Percentiles rank a stretch among this genome's conserved stretches.
phyloP scores from a whole-genome alignment of 371 early-diverging fungal species.

The Mucor velutinosus region DNA sequence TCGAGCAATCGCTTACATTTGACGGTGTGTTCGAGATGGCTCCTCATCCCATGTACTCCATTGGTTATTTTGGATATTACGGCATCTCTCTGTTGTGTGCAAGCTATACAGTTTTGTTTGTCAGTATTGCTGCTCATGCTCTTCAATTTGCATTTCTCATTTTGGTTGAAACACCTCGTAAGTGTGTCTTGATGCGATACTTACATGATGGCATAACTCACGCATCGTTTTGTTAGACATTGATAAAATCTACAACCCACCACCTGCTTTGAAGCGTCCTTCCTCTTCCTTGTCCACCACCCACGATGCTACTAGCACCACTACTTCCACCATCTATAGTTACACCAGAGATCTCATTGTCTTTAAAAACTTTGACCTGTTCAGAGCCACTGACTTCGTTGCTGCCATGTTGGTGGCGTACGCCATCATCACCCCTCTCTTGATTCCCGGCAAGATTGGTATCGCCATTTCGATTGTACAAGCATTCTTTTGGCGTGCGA shows the following conservation, averaged over 20 bases:
- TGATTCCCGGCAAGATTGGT: constrained; percentile 51
- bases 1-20: constrained; percentile 85
- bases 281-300: neutral
- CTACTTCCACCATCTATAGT: constrained; percentile 6
- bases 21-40: constrained; percentile 97
- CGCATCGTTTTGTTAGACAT: constrained; percentile 57
- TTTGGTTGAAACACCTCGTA: constrained; percentile 94
- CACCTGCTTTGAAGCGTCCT: constrained; percentile 16
- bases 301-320: neutral
- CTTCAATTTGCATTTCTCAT: constrained; percentile 88
- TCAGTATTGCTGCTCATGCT: constrained; percentile 86
- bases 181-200: constrained; percentile 14
- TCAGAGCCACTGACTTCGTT: constrained; percentile 82
- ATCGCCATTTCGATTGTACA: constrained; percentile 59
- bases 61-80: constrained; percentile 96
- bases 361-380: constrained; percentile 88
- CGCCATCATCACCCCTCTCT: constrained; percentile 68
- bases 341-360: constrained; percentile 81
- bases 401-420: constrained; percentile 75
- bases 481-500: constrained; percentile 84
- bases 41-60: constrained; percentile 98
- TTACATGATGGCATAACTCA: neutral
- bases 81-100: constrained; percentile 86
- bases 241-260: constrained; percentile 88
- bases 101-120: constrained; percentile 88